Percentiles rank a stretch among this genome's conserved stretches.
Evolutionary conservation across 2,329 filamentous ascomycete species (phyloP).

Genomic region (Paraphaeosphaeria sporulosa): DNA sequence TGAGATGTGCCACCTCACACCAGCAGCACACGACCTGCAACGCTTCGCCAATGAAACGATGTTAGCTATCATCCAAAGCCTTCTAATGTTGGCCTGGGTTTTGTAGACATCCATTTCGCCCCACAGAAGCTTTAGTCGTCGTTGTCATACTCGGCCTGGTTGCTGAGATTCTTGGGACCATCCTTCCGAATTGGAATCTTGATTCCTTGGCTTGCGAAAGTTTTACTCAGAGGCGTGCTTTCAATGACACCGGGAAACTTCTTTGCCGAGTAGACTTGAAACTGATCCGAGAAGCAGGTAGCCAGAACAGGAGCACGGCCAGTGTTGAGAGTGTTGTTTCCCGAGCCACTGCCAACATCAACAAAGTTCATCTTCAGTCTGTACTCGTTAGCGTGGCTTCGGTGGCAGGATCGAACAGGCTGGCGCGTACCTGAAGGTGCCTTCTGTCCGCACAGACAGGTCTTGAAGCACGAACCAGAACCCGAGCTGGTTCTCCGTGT

Average conservation of each 20-base stretch:
- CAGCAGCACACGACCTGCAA: background rate
- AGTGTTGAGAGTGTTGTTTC: conserved; percentile 68
- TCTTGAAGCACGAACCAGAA: conserved; percentile 98
- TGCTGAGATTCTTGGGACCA: conserved; percentile 59
- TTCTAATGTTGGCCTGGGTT: background rate
- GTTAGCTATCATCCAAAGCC: background rate
- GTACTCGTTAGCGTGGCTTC: conserved; percentile 20
- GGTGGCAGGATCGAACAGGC: background rate
- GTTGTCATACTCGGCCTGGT: conserved; percentile 54
- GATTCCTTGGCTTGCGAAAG: conserved; percentile 91
- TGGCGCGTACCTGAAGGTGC: conserved; percentile 78
- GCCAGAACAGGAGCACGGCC: conserved; percentile 83
- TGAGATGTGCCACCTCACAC: background rate
- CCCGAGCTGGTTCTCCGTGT: conserved; percentile 80
- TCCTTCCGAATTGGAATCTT: conserved; percentile 97
- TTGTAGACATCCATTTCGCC: background rate
- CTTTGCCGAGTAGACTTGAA: conserved; percentile 95
- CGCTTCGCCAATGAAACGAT: background rate
- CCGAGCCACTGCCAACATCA: conserved; percentile 71
- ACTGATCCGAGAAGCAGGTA: conserved; percentile 83
- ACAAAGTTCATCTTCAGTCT: conserved; percentile 80
- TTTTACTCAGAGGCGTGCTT: conserved; percentile 88
- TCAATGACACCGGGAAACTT: conserved; percentile 98
- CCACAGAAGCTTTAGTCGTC: conserved; percentile 39
- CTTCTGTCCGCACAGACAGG: conserved; percentile 91